Conservation (phyloP, 345 rosid species). For the Hirschfeldia incana region DNA sequence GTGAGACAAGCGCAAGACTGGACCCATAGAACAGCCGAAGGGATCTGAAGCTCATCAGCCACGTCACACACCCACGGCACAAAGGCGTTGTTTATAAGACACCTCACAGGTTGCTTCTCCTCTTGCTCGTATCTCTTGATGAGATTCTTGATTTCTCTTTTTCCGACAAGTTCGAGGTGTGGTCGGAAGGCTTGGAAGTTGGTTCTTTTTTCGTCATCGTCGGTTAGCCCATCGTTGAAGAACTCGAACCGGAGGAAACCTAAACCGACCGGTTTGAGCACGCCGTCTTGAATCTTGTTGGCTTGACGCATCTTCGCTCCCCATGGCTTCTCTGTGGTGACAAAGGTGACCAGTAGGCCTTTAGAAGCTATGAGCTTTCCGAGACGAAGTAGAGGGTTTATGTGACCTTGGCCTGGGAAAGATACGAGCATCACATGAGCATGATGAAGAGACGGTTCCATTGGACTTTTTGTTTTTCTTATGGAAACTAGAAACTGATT, state of each 20-base stretch:
- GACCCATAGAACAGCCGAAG: slow-evolving; percentile 85
- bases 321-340: slow-evolving; percentile 43
- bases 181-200: slow-evolving; percentile 44
- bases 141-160: slow-evolving; percentile 46
- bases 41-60: slow-evolving; percentile 57
- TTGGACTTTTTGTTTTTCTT: background rate
- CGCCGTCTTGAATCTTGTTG: slow-evolving; percentile 47
- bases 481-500: background rate
- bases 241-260: slow-evolving; percentile 72
- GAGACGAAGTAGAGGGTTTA: slow-evolving; percentile 71
- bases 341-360: slow-evolving; percentile 71
- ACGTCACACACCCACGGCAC: slow-evolving; percentile 81
- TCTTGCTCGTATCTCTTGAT: slow-evolving; percentile 36
- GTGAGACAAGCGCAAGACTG: slow-evolving; percentile 79
- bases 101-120: slow-evolving; percentile 43
- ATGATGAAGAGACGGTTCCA: slow-evolving; percentile 14
- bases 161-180: slow-evolving; percentile 57
- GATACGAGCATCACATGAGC: slow-evolving; percentile 69
- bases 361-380: slow-evolving; percentile 69
- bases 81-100: slow-evolving; percentile 71
- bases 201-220: slow-evolving; percentile 46
- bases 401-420: slow-evolving; percentile 79
- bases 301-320: slow-evolving; percentile 61
- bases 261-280: slow-evolving; percentile 51
- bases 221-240: slow-evolving; percentile 54